Evolutionary conservation across 2,329 filamentous ascomycete species (phyloP), one percentile per base, ranked within the genome.

Genomic region (Trichoderma sp.): DNA sequence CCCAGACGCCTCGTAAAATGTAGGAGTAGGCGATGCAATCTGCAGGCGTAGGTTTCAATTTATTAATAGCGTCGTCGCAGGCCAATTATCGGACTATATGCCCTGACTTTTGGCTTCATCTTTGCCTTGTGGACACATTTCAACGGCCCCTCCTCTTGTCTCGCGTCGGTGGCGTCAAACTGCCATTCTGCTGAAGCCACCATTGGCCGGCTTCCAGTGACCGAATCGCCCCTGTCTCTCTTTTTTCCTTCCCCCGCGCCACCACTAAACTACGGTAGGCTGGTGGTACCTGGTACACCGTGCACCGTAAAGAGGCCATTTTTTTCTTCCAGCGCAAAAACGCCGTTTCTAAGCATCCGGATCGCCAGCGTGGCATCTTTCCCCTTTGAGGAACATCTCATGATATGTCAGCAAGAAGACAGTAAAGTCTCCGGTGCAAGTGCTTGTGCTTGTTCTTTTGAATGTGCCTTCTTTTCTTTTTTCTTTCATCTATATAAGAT

Each of bases 291-390:
- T 59, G 66, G 66, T 69, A 69, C 66, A 11, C 53, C 50, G 31
- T 33, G 66, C 45, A 45, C 53, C 33, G 67, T 62, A 62, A 62
- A 41, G 18, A 9, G 41, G 27, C 45, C 41, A 8, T 66, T 73
- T 65, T 35, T 45, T 45, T 45, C 6, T 14, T n/a, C 63, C 31
- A 45, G 24, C 31, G 31, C 41, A 31, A 74, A 74, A 74, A n/a
- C 3, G 38, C 35, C 50, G 68, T 63, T 62, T 62, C 56, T 71
- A 71, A 73, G 45, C 60, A 50, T 50, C 50, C 67, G 60, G 74
- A 66, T 71, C 75, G 78, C 76, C 79, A 80, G 75, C 77, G 78
- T 80, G 79, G 78, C 79, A 77, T 80, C 76, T 76, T 71, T 71
- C 62, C 31, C 50, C 24, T 67, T 76, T 64, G 65, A 75, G 66